Conservation (phyloP, 116 monocot genomes). For the Thalassia testudinum region DNA sequence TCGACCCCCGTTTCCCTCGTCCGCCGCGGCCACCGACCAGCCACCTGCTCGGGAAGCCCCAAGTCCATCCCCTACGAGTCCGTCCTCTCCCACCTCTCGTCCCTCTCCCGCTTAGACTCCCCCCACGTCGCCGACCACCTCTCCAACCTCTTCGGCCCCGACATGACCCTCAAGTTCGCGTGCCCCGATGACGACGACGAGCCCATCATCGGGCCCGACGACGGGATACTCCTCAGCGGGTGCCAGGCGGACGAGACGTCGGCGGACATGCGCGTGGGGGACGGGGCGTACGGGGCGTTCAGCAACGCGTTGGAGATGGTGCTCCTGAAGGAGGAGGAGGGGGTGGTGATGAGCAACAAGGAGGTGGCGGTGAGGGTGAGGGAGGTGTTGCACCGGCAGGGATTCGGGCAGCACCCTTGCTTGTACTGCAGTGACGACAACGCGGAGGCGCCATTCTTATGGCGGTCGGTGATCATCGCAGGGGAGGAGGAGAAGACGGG, state of each 20-base stretch:
- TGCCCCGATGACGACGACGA: too few species aligned
- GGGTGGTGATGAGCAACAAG: conserved; percentile 23
- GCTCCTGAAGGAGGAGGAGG: conserved; percentile 12
- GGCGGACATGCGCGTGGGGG: conserved; percentile 36
- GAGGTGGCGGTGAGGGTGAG: conserved; percentile 34
- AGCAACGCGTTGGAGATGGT: conserved; percentile 45
- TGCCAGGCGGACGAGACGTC: conserved; percentile 75
- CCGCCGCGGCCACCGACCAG: neutral
- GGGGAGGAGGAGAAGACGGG: neutral
- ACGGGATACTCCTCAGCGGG: conserved; percentile 69
- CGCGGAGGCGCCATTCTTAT: conserved; percentile 43
- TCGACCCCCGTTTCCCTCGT: neutral
- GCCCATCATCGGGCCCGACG: conserved; percentile 7
- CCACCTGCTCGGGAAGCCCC: neutral
- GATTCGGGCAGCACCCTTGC: conserved; percentile 55
- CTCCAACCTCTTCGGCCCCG: conserved; percentile 25
- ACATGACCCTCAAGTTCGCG: conserved; percentile 30
- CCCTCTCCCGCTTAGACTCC: conserved; percentile 42
- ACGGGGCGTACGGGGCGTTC: conserved; percentile 24
- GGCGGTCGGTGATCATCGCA: conserved; percentile 2
- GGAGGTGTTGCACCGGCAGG: conserved; percentile 15
- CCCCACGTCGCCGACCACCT: conserved; percentile 50
- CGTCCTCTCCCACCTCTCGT: conserved; percentile 35
- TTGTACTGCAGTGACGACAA: conserved; percentile 67
- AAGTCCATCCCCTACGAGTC: conserved; percentile 30